phyloP scores from a whole-genome alignment of 2,329 filamentous ascomycete genomes.

The Claviceps humidiphila region DNA sequence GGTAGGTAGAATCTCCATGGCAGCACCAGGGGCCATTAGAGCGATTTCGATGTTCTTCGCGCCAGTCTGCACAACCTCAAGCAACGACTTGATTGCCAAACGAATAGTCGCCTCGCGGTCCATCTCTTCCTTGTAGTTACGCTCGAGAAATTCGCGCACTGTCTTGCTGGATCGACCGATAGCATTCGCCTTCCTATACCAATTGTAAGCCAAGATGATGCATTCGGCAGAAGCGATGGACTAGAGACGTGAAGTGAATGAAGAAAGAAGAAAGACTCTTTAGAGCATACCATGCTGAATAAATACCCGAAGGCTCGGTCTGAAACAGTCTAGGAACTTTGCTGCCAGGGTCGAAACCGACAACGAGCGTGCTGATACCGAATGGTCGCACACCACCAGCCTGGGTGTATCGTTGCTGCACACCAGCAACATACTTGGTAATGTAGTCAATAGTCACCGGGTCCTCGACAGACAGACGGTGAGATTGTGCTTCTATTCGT shows the following conservation, averaged over 20 bases:
- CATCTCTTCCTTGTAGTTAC: constrained; percentile 98
- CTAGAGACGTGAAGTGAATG: not conserved
- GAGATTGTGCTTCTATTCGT: constrained; percentile 89
- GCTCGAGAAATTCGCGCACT: constrained; percentile 93
- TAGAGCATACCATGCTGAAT: constrained; percentile 73
- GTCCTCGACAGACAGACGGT: constrained; percentile 93
- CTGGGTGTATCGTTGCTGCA: constrained; percentile 98
- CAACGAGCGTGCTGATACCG: constrained; percentile 92
- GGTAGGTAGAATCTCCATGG: constrained; percentile 82
- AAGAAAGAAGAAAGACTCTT: not conserved
- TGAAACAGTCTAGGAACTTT: constrained; percentile 84
- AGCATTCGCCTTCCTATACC: constrained; percentile 86
- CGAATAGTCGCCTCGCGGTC: constrained; percentile 92
- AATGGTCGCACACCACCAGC: constrained; percentile 98
- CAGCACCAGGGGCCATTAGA: constrained; percentile 87
- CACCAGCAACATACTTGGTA: constrained; percentile 94
- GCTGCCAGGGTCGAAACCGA: constrained; percentile 94
- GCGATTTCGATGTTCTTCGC: constrained; percentile 99
- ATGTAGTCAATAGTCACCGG: constrained; percentile 98
- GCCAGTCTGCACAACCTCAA: constrained; percentile 96
- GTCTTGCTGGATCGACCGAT: constrained; percentile 98
- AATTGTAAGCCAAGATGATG: constrained; percentile 2
- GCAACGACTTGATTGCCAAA: constrained; percentile 90
- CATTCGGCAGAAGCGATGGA: constrained; percentile 4
- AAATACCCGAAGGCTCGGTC: constrained; percentile 98